These are phyloP conservation scores for Rhodotorula toruloides DNA, from an alignment of 768 basidiomycete species.

Conservation along the genomic window DNA sequence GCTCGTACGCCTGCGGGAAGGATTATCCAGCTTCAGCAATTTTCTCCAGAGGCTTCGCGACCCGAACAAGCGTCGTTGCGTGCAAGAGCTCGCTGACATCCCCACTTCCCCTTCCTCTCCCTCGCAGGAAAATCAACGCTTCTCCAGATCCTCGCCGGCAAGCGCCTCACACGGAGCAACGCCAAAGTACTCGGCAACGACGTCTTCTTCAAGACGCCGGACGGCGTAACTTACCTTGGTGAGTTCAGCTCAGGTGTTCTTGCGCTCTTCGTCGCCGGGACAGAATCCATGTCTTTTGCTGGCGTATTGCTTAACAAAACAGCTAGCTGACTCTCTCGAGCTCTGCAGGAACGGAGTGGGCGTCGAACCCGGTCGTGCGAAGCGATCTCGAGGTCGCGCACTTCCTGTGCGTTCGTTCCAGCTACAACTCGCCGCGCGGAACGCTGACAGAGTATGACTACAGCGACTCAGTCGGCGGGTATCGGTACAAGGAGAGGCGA, in stretches of 20 bases:
- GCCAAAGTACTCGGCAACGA: slow-evolving; percentile 72
- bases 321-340: not conserved
- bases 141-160: slow-evolving; percentile 87
- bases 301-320: too few species aligned
- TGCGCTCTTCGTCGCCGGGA: not conserved
- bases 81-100: not conserved
- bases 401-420: slow-evolving; percentile 55
- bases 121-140: slow-evolving; percentile 85
- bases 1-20: too few species aligned
- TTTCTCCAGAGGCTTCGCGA: too few species aligned
- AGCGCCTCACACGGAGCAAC: slow-evolving; percentile 63
- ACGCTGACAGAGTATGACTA: too few species aligned
- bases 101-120: not conserved
- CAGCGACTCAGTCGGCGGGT: slow-evolving; percentile 89
- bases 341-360: slow-evolving; percentile 80
- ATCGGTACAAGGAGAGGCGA: slow-evolving; percentile 80
- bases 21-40: too few species aligned
- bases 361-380: slow-evolving; percentile 93
- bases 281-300: too few species aligned
- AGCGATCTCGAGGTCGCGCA: slow-evolving; percentile 85
- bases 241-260: not conserved
- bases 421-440: not conserved
- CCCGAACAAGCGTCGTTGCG: too few species aligned
- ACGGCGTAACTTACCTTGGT: slow-evolving; percentile 40
- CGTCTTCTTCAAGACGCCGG: slow-evolving; percentile 80